phyloP scores from a whole-genome alignment of 2,329 filamentous ascomycete genomes.

The Penicillium griseofulvum region DNA sequence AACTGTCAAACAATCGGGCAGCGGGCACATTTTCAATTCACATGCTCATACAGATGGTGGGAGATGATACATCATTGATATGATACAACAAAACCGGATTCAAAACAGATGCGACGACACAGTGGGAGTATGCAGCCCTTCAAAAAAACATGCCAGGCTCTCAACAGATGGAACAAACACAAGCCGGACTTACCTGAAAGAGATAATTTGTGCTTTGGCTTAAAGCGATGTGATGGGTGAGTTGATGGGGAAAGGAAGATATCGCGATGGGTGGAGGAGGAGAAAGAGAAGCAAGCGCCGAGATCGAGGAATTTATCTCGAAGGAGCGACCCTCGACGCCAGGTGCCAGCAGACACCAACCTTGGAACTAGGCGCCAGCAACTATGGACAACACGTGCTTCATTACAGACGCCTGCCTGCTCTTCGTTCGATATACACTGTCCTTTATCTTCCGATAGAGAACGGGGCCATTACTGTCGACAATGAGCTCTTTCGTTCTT shows the following conservation, averaged over 20 bases:
- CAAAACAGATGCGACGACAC: background rate
- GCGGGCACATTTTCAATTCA: background rate
- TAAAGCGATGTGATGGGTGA: background rate
- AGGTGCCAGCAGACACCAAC: background rate
- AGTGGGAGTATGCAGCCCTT: background rate
- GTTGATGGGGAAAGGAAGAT: background rate
- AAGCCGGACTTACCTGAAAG: background rate
- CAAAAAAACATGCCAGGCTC: background rate
- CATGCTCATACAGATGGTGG: background rate
- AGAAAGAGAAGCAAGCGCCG: background rate
- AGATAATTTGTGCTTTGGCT: background rate
- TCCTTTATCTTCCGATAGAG: background rate
- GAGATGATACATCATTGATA: background rate
- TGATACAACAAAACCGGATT: background rate
- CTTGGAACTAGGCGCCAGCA: background rate
- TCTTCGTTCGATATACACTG: background rate
- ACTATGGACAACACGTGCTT: background rate
- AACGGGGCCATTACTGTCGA: background rate
- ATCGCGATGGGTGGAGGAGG: too few relatives aligned
- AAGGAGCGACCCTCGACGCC: background rate
- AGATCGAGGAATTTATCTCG: background rate
- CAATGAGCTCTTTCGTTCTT: background rate
- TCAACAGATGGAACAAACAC: background rate
- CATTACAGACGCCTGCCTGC: background rate
- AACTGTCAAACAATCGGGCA: background rate